These are phyloP conservation scores for Stentor coeruleus DNA, from an alignment of 73 alveolate species.

Conservation along the genomic window DNA sequence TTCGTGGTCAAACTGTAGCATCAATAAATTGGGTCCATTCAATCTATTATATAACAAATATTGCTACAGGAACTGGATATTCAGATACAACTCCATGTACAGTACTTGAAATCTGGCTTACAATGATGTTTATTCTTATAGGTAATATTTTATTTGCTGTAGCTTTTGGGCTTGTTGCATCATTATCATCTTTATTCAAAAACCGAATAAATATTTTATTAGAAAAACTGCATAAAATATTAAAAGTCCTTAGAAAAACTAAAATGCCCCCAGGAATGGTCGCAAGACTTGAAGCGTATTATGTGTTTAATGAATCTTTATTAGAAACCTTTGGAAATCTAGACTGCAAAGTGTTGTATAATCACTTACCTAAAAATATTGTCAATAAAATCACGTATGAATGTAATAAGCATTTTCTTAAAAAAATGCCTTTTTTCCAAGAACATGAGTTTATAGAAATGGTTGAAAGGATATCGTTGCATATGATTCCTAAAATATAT, in stretches of 20 bases:
- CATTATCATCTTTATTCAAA: slow-evolving; percentile 10
- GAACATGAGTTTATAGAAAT: neutral
- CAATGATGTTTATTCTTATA: slow-evolving; percentile 38
- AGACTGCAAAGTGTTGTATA: neutral
- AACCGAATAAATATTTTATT: neutral
- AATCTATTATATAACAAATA: slow-evolving; percentile 42
- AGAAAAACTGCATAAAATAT: neutral
- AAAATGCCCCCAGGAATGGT: neutral
- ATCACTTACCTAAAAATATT: slow-evolving; percentile 6
- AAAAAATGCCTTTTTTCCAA: neutral
- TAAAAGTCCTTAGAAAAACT: neutral
- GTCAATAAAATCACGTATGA: neutral
- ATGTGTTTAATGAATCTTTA: neutral
- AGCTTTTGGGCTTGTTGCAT: slow-evolving; percentile 57
- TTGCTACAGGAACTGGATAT: slow-evolving; percentile 49
- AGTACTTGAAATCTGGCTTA: slow-evolving; percentile 39
- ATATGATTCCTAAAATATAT: slow-evolving; percentile 36
- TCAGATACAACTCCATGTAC: slow-evolving; percentile 43
- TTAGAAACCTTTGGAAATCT: neutral
- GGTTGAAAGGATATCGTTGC: slow-evolving; percentile 3
- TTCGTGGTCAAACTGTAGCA: neutral
- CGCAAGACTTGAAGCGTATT: neutral
- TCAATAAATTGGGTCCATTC: slow-evolving; percentile 26
- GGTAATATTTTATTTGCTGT: slow-evolving; percentile 63
- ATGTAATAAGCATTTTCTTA: neutral